Percentiles rank a stretch among this genome's conserved stretches.
phyloP scores from a whole-genome alignment of 192 early-diverging fungal species.

The Phlyctochytrium planicorne region DNA sequence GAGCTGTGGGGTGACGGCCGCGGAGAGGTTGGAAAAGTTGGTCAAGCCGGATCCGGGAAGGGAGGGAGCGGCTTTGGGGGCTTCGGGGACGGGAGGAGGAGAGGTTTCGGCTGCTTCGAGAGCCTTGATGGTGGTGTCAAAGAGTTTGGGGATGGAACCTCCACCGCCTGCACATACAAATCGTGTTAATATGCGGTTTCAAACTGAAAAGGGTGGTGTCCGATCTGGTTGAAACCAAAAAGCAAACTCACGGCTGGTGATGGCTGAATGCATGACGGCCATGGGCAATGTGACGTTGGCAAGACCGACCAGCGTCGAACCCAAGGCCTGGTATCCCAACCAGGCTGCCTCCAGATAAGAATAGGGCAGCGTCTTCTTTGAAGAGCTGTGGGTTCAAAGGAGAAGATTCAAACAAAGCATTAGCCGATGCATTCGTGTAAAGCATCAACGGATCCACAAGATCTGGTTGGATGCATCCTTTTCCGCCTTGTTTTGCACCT shows the following conservation, averaged over 20 bases:
- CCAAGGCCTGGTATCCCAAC: constrained; percentile 18
- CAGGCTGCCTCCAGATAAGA: constrained; percentile 17
- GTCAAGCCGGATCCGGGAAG: constrained; percentile 1
- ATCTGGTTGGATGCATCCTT: no score
- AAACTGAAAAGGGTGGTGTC: background rate
- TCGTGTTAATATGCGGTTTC: background rate
- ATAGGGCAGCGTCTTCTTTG: no score
- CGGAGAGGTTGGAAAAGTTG: background rate
- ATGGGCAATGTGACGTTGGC: constrained; percentile 23
- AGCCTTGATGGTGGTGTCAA: constrained; percentile 14
- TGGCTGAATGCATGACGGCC: constrained; percentile 11
- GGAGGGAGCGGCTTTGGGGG: constrained; percentile 8
- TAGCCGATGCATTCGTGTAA: no score
- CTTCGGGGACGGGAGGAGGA: constrained; percentile 3
- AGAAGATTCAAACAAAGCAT: no score
- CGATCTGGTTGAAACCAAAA: background rate
- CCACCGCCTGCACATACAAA: constrained; percentile 8
- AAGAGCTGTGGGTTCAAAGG: no score
- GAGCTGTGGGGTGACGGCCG: constrained; percentile 1
- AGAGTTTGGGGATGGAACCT: constrained; percentile 19
- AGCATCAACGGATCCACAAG: no score
- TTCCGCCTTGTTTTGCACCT: no score
- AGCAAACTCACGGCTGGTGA: constrained; percentile 17
- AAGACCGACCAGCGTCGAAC: constrained; percentile 3
- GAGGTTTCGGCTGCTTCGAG: constrained; percentile 14